Evolutionary conservation across 805 yeast species (phyloP), one percentile per base, ranked within the genome.

Genomic region (Ogataea haglerorum): DNA sequence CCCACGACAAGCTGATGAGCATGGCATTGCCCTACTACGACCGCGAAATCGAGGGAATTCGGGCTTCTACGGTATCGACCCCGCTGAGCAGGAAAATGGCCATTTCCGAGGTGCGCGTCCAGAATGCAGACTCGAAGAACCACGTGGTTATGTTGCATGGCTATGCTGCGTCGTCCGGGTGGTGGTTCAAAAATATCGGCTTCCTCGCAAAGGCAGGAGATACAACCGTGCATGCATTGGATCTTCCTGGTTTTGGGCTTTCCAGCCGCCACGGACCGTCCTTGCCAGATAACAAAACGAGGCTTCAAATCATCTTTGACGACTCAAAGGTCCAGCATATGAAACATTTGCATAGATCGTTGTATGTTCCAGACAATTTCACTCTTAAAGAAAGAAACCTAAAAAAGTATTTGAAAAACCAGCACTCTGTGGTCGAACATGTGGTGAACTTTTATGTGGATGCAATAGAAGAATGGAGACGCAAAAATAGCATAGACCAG

Each of bases 401-500:
- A 8, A 38, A 52, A 29, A 38, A 45, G 12, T 56, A 57, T 41
- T 60, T 65, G 22, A 43, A 57, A 4, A 56, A 61, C 6, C 72
- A 73, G 48, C 43, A 45, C 3, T 69, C 70, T 0, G 56, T 72
- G 6, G 58, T 77, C 3, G 22, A 52, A 10, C 66, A 67, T 10
- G 73, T 79, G 25, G 86, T 83, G 48, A 54, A 67, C 12, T 74
- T 78, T 49, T 84, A 82, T 47, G 56, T 75, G 6, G 74, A 72
- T 8, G 74, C 81, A 2, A 58, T 86, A 6, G 91, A 85, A 37
- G 57, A 61, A 6, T 85, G 95, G 93, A 65, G 93, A 51, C 43
- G 41, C 6, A 61, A 52, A 7, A 64, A 73, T 15, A 67, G 69
- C 0, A 57, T 85, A 9, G 71, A 68, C 2, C 70, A 75, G 46